These are phyloP conservation scores for Fusarium bulbicola DNA, from an alignment of 2,329 filamentous ascomycete species.

Conservation along the genomic window DNA sequence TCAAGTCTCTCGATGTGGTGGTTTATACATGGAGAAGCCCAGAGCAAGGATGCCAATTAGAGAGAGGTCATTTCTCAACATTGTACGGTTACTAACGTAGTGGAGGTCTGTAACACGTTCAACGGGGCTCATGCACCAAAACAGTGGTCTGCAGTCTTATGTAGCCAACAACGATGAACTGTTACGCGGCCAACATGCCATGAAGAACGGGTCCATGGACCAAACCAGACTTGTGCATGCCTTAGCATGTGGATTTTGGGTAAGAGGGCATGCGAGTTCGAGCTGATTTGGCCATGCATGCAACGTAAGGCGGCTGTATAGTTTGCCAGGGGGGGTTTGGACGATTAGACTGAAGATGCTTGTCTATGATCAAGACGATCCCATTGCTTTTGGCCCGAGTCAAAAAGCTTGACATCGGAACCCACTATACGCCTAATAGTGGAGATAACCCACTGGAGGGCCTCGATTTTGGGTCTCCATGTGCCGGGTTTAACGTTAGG, in stretches of 20 bases:
- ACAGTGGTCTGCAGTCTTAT: slow-evolving; percentile 23
- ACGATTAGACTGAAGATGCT: neutral
- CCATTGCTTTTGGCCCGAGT: slow-evolving; percentile 7
- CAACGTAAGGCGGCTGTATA: slow-evolving; percentile 18
- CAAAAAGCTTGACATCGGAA: slow-evolving; percentile 7
- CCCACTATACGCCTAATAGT: slow-evolving; percentile 14
- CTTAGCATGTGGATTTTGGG: slow-evolving; percentile 14
- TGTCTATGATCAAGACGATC: slow-evolving; percentile 9
- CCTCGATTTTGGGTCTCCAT: slow-evolving; percentile 21
- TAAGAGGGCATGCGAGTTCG: slow-evolving; percentile 21
- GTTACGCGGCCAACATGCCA: slow-evolving; percentile 28
- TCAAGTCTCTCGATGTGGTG: slow-evolving; percentile 4
- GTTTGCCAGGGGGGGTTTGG: neutral
- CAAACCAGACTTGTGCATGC: slow-evolving; percentile 25
- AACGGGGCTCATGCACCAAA: slow-evolving; percentile 7
- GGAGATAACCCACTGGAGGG: slow-evolving; percentile 21
- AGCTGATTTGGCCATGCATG: slow-evolving; percentile 24
- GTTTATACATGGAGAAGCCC: slow-evolving; percentile 27
- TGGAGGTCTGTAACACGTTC: slow-evolving; percentile 18
- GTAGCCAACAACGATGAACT: slow-evolving; percentile 16
- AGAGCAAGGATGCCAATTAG: slow-evolving; percentile 13
- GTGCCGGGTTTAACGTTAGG: neutral
- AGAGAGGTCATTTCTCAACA: slow-evolving; percentile 18
- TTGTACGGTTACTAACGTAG: slow-evolving; percentile 5
- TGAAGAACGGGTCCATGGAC: slow-evolving; percentile 3